Percentiles rank a stretch among this genome's conserved stretches.
These are phyloP conservation scores for Melaleuca quinquenervia DNA, from an alignment of 345 rosid species.

Conservation along the genomic window DNA sequence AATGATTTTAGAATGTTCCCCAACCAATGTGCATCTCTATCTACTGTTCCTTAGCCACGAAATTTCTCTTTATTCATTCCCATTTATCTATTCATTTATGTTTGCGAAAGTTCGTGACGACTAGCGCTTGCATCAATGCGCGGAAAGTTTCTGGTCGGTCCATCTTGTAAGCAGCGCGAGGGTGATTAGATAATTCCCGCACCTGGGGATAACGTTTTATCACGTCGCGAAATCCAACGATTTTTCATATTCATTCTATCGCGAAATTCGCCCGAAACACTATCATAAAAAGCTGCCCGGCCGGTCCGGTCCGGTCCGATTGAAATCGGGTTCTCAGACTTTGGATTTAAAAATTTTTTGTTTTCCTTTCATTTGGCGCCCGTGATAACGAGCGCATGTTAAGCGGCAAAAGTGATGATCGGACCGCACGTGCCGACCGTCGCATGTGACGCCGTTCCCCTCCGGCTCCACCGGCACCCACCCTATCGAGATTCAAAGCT, in stretches of 20 bases:
- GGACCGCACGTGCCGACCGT: not conserved
- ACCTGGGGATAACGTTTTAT: not conserved
- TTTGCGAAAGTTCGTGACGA: not conserved
- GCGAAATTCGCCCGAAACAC: no score
- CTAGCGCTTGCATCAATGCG: not conserved
- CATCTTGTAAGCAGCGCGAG: no score
- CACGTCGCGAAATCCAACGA: no score
- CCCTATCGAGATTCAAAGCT: no score
- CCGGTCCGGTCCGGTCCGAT: fast-evolving
- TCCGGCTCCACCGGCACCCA: no score
- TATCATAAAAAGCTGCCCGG: not conserved
- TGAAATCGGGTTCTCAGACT: not conserved
- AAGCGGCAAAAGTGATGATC: not conserved
- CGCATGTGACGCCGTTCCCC: no score
- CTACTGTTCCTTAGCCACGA: not conserved
- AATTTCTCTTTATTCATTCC: not conserved
- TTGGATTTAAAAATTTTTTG: not conserved
- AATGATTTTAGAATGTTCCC: not conserved
- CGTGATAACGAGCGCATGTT: not conserved
- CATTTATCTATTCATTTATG: not conserved
- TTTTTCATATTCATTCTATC: not conserved
- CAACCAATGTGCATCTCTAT: not conserved
- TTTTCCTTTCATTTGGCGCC: not conserved
- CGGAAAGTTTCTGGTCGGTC: not conserved
- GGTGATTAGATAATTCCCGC: not conserved